A percentile compares a stretch with the other conserved stretches of the same genome.
phyloP scores from a whole-genome alignment of 2,329 filamentous ascomycete species.

The Verticillium tricorpus region DNA sequence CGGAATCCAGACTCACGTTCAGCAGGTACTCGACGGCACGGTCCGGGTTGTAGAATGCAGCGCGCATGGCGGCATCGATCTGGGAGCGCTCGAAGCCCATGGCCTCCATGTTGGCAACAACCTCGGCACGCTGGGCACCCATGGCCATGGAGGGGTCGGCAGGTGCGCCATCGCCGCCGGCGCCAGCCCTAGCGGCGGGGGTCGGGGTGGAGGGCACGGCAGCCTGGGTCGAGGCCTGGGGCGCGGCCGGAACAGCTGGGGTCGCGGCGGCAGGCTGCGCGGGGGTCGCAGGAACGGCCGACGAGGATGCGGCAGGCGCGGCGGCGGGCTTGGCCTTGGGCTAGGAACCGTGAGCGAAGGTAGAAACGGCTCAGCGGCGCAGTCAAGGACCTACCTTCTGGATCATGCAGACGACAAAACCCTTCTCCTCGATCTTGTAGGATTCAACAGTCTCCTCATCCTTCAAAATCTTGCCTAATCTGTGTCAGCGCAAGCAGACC shows the following conservation, averaged over 20 bases:
- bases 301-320: conserved; percentile 47
- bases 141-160: conserved; percentile 76
- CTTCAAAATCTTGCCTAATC: conserved; percentile 89
- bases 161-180: conserved; percentile 41
- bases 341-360: conserved; percentile 16
- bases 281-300: conserved; percentile 61
- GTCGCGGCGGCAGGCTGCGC: conserved; percentile 48
- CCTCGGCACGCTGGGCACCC: conserved; percentile 75
- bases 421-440: conserved; percentile 99
- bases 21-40: conserved; percentile 95
- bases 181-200: conserved; percentile 42
- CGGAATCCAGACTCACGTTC: conserved; percentile 53
- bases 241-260: conserved; percentile 44
- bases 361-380: no score
- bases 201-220: conserved; percentile 50
- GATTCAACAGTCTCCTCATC: conserved; percentile 95
- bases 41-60: conserved; percentile 94
- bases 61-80: conserved; percentile 91
- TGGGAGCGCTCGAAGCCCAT: conserved; percentile 92
- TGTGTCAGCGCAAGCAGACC: conserved; percentile 3
- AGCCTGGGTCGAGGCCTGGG: conserved; percentile 38
- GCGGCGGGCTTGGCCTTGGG: conserved; percentile 62
- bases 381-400: conserved; percentile 69
- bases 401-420: conserved; percentile 98
- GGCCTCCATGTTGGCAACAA: conserved; percentile 88